Percentiles rank a stretch among this genome's conserved stretches.
Evolutionary conservation across 2,329 filamentous ascomycete species (phyloP).

Genomic region (Venturiaceae sp.): DNA sequence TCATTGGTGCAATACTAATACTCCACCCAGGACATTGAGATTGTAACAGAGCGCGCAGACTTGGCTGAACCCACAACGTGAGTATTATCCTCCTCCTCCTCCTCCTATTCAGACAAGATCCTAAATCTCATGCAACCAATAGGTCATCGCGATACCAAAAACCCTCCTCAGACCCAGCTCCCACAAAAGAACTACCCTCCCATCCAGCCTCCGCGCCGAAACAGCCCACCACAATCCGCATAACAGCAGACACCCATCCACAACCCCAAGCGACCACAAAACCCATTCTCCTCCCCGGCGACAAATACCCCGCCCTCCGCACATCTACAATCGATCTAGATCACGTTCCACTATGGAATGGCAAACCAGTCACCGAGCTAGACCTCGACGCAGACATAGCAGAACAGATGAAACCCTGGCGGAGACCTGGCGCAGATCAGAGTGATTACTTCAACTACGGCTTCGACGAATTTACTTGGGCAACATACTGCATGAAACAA

Average conservation of each 20-base stretch:
- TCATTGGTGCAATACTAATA: slow-evolving; percentile 5
- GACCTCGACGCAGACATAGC: slow-evolving; percentile 44
- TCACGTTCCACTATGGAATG: slow-evolving; percentile 69
- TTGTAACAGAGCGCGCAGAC: slow-evolving; percentile 15
- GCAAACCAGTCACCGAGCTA: slow-evolving; percentile 60
- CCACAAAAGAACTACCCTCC: slow-evolving; percentile 6
- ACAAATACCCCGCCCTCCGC: slow-evolving; percentile 55
- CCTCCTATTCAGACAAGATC: no score
- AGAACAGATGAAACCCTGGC: slow-evolving; percentile 84
- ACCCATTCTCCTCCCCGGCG: slow-evolving; percentile 28
- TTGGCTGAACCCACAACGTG: slow-evolving; percentile 18
- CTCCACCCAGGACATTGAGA: slow-evolving; percentile 38
- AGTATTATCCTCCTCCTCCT: neutral
- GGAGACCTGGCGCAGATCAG: slow-evolving; percentile 84
- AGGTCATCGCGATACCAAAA: neutral
- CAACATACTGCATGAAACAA: slow-evolving; percentile 85
- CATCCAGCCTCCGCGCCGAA: slow-evolving; percentile 18
- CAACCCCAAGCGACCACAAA: slow-evolving; percentile 16
- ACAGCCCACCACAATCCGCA: slow-evolving; percentile 10
- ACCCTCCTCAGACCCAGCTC: neutral
- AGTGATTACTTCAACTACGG: slow-evolving; percentile 99
- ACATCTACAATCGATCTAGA: slow-evolving; percentile 82
- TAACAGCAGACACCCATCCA: neutral
- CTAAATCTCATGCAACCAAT: no score
- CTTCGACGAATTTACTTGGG: slow-evolving; percentile 98